Evolutionary conservation across 352 stramenopile species (phyloP).

Genomic region (Globisporangium barbulae): DNA sequence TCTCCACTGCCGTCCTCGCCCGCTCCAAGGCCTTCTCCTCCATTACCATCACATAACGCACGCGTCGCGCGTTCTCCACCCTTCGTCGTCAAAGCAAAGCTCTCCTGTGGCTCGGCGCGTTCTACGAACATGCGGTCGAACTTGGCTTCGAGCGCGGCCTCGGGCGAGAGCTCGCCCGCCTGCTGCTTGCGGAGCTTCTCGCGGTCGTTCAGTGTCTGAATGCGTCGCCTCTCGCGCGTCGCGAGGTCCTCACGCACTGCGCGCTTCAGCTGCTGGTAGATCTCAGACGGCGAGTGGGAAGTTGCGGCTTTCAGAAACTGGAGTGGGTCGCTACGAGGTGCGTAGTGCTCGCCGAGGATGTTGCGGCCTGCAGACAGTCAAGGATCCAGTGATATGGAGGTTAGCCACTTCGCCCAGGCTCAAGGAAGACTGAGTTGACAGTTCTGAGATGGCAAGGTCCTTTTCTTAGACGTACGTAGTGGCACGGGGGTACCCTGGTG

Average conservation of each 20-base stretch:
- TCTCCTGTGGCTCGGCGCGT: background rate
- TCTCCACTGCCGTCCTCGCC: background rate
- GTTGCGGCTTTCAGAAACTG: conserved; percentile 8
- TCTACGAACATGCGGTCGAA: conserved; percentile 15
- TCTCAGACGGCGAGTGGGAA: background rate
- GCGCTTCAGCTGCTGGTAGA: conserved; percentile 24
- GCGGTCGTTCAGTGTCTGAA: conserved; percentile 23
- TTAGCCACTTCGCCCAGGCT: background rate
- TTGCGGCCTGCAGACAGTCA: conserved; percentile 18
- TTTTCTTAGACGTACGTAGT: conserved; percentile 18
- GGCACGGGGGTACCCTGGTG: conserved; percentile 16
- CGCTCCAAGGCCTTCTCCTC: background rate
- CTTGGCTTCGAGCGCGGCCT: conserved; percentile 15
- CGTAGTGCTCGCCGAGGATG: conserved; percentile 26
- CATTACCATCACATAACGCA: background rate
- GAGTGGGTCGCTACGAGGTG: conserved; percentile 13
- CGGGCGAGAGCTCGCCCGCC: background rate
- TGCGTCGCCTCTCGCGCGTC: conserved; percentile 21
- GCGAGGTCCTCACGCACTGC: conserved; percentile 18
- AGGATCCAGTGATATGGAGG: background rate
- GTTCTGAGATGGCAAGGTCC: background rate
- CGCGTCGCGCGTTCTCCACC: background rate
- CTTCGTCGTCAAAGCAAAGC: background rate
- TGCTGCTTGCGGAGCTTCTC: conserved; percentile 8
- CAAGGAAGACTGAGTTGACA: background rate